These are phyloP conservation scores for Erythrobasidium hasegawianum DNA, from an alignment of 1,284 basidiomycete genomes.

Conservation along the genomic window DNA sequence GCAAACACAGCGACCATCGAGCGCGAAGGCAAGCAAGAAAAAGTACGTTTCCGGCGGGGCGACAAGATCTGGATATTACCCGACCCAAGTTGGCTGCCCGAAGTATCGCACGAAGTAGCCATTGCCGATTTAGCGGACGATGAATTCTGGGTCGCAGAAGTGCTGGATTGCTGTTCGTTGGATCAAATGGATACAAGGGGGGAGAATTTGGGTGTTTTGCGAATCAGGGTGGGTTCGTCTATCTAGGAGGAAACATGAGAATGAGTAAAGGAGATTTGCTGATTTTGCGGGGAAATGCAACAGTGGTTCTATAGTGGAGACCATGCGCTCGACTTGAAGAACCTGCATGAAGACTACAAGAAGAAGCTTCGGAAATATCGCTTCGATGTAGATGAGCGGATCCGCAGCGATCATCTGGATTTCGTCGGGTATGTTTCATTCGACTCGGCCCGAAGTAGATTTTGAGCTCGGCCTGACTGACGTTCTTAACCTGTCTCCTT, in stretches of 20 bases:
- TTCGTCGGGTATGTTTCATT: conserved; percentile 7
- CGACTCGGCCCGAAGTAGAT: no score
- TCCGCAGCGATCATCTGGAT: conserved; percentile 29
- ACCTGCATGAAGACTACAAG: conserved; percentile 30
- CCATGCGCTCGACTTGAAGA: conserved; percentile 14
- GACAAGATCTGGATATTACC: conserved; percentile 34
- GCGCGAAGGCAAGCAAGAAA: conserved; percentile 29
- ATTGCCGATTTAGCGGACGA: conserved; percentile 28
- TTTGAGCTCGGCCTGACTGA: no score
- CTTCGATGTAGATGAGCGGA: conserved; percentile 29
- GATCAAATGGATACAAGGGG: conserved; percentile 2
- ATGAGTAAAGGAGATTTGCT: no score
- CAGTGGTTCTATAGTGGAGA: conserved; percentile 30
- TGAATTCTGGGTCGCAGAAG: conserved; percentile 28
- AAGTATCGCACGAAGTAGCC: conserved; percentile 13
- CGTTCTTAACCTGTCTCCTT: no score
- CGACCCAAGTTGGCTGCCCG: conserved; percentile 20
- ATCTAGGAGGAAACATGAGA: no score
- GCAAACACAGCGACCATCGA: conserved; percentile 19
- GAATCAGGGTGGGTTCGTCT: conserved; percentile 19
- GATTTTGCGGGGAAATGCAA: no score
- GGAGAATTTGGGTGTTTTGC: conserved; percentile 6
- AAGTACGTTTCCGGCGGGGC: conserved; percentile 24
- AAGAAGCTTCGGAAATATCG: conserved; percentile 28
- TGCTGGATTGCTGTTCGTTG: conserved; percentile 25